Percentiles rank a stretch among this genome's conserved stretches.
phyloP scores from a whole-genome alignment of 75 land plant genomes.

The Selaginella moellendorffii region DNA sequence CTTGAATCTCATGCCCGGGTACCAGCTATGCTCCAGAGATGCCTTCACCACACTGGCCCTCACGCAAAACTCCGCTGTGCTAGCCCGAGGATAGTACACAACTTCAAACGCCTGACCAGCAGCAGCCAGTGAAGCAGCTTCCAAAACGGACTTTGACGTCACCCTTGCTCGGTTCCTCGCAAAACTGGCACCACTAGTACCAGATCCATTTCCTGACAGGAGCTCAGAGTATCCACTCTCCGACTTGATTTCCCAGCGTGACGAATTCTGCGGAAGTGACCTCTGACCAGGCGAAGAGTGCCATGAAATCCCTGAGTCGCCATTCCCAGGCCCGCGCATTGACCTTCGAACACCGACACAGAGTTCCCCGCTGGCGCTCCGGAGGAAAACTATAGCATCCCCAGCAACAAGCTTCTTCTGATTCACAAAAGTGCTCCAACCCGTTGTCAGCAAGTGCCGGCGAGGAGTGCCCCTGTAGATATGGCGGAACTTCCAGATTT shows the following conservation, averaged over 20 bases:
- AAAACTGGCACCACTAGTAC: slow-evolving; percentile 16
- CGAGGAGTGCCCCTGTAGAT: slow-evolving; percentile 80
- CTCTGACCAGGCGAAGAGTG: slow-evolving; percentile 18
- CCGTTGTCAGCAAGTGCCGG: slow-evolving; percentile 73
- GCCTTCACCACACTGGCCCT: slow-evolving; percentile 15
- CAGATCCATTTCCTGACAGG: not conserved
- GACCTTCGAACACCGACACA: slow-evolving; percentile 74
- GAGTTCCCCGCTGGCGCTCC: slow-evolving; percentile 51
- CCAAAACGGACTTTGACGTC: slow-evolving; percentile 56
- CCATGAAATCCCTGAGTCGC: slow-evolving; percentile 21
- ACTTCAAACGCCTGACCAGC: slow-evolving; percentile 2
- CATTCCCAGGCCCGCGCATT: slow-evolving; percentile 36
- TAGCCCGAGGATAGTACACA: not conserved
- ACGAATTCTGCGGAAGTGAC: too few relatives aligned
- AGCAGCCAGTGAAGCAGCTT: slow-evolving; percentile 51
- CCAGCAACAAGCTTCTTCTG: slow-evolving; percentile 94
- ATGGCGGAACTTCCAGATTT: slow-evolving; percentile 77
- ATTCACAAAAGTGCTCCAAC: slow-evolving; percentile 83
- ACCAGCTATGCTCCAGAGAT: slow-evolving; percentile 66
- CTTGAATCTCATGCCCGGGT: slow-evolving; percentile 18
- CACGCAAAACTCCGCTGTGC: slow-evolving; percentile 31
- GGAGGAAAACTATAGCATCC: slow-evolving; percentile 71
- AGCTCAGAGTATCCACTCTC: not conserved
- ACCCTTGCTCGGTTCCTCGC: slow-evolving; percentile 42
- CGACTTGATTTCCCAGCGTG: slow-evolving; percentile 25